phyloP scores from a whole-genome alignment of 2,329 filamentous ascomycete genomes.

The Fusarium denticulatum region DNA sequence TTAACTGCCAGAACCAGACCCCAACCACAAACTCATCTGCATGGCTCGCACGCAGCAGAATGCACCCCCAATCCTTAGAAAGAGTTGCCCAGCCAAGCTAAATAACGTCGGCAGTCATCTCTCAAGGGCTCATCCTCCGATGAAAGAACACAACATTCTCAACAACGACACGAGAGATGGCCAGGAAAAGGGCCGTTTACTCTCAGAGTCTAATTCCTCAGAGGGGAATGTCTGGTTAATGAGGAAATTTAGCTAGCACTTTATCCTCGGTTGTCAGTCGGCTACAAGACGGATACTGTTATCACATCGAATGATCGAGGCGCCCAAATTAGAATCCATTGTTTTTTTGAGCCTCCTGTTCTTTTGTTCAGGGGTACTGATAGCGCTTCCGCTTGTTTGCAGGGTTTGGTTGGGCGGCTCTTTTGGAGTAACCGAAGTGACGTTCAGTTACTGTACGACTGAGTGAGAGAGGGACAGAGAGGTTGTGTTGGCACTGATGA shows the following conservation, averaged over 20 bases:
- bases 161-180: conserved; percentile 4
- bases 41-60: background rate
- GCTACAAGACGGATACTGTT: conserved; percentile 24
- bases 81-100: conserved; percentile 19
- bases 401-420: conserved; percentile 30
- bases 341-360: conserved; percentile 11
- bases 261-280: conserved; percentile 42
- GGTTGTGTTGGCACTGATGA: background rate
- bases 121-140: background rate
- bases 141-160: background rate
- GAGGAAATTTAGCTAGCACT: conserved; percentile 13
- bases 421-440: background rate
- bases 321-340: background rate
- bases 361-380: conserved; percentile 18
- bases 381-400: conserved; percentile 9
- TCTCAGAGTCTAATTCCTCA: background rate
- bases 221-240: conserved; percentile 16
- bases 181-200: conserved; percentile 14
- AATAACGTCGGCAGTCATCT: conserved; percentile 13
- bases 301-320: conserved; percentile 11
- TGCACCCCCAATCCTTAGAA: background rate
- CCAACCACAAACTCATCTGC: background rate
- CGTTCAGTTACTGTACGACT: background rate
- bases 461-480: background rate
- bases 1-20: background rate